These are phyloP conservation scores for Aegilops umbellulata DNA, from an alignment of 176 grass and related monocot genomes.

Conservation along the genomic window DNA sequence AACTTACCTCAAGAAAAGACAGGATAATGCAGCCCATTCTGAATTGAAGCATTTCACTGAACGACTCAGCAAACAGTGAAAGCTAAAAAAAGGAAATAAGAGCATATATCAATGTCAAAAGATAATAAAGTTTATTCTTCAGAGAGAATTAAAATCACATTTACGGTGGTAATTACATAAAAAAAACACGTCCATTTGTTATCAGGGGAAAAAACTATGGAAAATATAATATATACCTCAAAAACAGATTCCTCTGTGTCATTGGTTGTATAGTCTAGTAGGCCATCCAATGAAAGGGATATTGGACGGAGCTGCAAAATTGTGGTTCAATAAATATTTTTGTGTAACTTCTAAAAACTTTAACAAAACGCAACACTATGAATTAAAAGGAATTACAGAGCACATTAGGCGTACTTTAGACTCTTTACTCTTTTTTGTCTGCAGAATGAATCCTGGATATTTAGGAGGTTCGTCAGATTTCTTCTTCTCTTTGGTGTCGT, in stretches of 20 bases:
- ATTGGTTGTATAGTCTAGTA: slow-evolving; percentile 67
- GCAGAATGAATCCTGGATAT: slow-evolving; percentile 62
- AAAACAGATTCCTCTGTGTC: slow-evolving; percentile 69
- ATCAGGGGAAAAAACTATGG: background rate
- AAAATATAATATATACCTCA: slow-evolving; percentile 46
- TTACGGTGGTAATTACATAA: background rate
- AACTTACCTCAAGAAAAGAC: slow-evolving; percentile 68
- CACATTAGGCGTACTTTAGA: slow-evolving; percentile 53
- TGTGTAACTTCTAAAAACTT: background rate
- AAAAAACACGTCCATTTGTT: background rate
- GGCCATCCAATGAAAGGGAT: slow-evolving; percentile 59
- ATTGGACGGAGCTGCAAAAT: slow-evolving; percentile 54
- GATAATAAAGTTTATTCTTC: background rate
- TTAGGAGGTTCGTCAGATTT: slow-evolving; percentile 55
- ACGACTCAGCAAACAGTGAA: slow-evolving; percentile 65
- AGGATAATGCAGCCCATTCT: slow-evolving; percentile 60
- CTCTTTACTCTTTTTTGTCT: slow-evolving; percentile 45
- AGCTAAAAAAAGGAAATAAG: slow-evolving; percentile 40
- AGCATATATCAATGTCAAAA: background rate
- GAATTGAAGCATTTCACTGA: slow-evolving; percentile 82
- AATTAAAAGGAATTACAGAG: slow-evolving; percentile 16
- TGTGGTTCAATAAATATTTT: background rate
- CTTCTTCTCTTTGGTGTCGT: slow-evolving; percentile 47
- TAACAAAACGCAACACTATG: background rate
- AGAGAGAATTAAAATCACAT: background rate